Percentiles rank a stretch among this genome's conserved stretches.
Conservation (phyloP, 1,284 basidiomycete species). For the Serendipita sp. region DNA sequence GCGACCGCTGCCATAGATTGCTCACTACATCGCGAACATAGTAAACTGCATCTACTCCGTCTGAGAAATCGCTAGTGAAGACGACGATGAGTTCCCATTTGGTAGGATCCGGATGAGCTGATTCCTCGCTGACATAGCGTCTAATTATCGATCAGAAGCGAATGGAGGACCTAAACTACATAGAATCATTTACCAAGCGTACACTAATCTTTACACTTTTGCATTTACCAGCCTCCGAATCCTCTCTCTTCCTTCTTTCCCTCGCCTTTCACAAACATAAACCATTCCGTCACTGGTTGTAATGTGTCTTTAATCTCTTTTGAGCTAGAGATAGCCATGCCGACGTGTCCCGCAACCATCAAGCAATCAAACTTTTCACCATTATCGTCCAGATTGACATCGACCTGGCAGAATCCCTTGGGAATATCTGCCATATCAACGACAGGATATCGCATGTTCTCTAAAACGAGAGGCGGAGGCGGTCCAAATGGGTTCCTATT, state of each 20-base stretch:
- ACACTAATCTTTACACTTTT: too few relatives aligned
- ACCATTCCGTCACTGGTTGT: conserved; percentile 22
- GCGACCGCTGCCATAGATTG: too few relatives aligned
- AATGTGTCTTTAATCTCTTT: conserved; percentile 22
- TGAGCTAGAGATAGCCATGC: conserved; percentile 13
- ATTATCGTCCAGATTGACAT: conserved; percentile 1
- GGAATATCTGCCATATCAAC: background rate
- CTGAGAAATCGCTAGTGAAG: too few relatives aligned
- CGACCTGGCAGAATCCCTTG: background rate
- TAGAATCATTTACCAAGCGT: too few relatives aligned
- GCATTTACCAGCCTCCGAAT: too few relatives aligned
- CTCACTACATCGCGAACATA: too few relatives aligned
- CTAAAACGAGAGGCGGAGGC: background rate
- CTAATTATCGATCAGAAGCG: too few relatives aligned
- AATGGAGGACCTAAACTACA: too few relatives aligned
- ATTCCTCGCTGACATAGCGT: too few relatives aligned
- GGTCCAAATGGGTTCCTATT: background rate
- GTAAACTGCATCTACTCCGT: too few relatives aligned
- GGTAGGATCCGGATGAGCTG: too few relatives aligned
- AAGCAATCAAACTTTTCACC: background rate
- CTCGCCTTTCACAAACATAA: conserved; percentile 17
- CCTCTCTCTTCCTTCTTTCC: background rate
- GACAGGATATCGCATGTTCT: conserved; percentile 5
- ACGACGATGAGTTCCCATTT: too few relatives aligned
- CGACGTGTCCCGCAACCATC: conserved; percentile 5